Conservation (phyloP, 208 protist genomes). For the Balamuthia mandrillaris region DNA sequence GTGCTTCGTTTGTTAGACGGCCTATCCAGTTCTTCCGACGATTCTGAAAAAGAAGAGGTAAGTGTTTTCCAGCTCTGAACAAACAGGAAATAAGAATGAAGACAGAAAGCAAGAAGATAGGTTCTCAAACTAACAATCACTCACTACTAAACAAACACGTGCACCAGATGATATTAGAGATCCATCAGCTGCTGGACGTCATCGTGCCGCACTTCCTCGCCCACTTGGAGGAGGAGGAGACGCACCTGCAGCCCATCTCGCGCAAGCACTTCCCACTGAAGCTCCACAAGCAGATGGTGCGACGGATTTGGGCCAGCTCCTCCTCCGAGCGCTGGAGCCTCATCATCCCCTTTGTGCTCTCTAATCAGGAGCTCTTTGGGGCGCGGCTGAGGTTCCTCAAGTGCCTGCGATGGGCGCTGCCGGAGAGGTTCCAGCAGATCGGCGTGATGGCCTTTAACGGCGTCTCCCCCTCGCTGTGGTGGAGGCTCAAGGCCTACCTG, state of each 20-base stretch:
- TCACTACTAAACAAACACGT: background rate
- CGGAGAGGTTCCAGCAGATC: conserved; percentile 9
- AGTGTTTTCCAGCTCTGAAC: background rate
- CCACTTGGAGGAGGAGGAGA: conserved; percentile 16
- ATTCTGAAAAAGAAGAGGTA: background rate
- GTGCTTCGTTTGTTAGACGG: background rate
- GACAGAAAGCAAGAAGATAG: no score
- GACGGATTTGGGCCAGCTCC: background rate
- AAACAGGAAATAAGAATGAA: no score
- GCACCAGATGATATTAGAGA: background rate
- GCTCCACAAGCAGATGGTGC: background rate
- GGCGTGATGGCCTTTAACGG: conserved; percentile 22
- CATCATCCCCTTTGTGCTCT: background rate
- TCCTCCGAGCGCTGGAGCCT: conserved; percentile 3
- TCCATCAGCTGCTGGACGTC: background rate
- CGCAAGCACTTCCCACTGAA: conserved; percentile 21
- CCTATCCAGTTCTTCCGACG: background rate
- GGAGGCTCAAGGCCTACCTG: background rate
- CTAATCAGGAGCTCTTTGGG: background rate
- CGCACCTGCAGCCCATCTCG: background rate
- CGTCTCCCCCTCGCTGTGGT: conserved; percentile 3
- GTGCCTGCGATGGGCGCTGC: conserved; percentile 16
- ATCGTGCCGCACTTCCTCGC: background rate
- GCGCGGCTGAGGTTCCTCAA: background rate
- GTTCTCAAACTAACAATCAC: no score